These are phyloP conservation scores for Teratosphaeria viscida DNA, from an alignment of 2,329 filamentous ascomycete genomes.

Conservation along the genomic window DNA sequence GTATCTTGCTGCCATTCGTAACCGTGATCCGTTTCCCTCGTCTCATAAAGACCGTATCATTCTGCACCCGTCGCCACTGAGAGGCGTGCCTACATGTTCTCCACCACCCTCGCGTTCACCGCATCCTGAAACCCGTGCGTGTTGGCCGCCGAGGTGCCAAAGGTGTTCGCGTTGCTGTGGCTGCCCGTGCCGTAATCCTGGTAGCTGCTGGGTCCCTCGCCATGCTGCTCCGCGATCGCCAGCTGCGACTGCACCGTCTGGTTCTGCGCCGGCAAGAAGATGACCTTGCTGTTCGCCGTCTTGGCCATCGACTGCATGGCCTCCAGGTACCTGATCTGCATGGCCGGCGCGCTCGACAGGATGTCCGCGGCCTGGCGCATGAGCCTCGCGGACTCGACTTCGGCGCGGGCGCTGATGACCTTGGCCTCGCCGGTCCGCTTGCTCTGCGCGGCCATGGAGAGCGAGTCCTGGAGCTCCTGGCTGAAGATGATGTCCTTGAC, in stretches of 20 bases:
- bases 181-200: slow-evolving; percentile 13
- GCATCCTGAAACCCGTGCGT: slow-evolving; percentile 58
- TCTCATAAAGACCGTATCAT: neutral
- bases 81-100: slow-evolving; percentile 61
- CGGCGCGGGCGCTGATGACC: slow-evolving; percentile 92
- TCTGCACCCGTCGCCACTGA: neutral
- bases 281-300: slow-evolving; percentile 76
- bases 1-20: neutral
- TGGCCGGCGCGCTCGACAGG: slow-evolving; percentile 78
- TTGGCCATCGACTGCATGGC: slow-evolving; percentile 99
- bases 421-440: slow-evolving; percentile 98
- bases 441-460: slow-evolving; percentile 96
- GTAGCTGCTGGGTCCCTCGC: slow-evolving; percentile 47
- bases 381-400: slow-evolving; percentile 91
- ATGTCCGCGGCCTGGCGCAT: slow-evolving; percentile 90
- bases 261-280: slow-evolving; percentile 57
- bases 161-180: slow-evolving; percentile 5
- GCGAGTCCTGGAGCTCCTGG: slow-evolving; percentile 85
- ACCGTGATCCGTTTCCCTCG: neutral
- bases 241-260: slow-evolving; percentile 41
- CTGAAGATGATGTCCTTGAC: slow-evolving; percentile 99
- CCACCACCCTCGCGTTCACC: slow-evolving; percentile 69
- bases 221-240: slow-evolving; percentile 39
- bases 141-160: slow-evolving; percentile 7
- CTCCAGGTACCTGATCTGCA: slow-evolving; percentile 97